Base-by-base conservation (phyloP, 2,329 filamentous ascomycete species). In the Xylaria sp. region DNA sequence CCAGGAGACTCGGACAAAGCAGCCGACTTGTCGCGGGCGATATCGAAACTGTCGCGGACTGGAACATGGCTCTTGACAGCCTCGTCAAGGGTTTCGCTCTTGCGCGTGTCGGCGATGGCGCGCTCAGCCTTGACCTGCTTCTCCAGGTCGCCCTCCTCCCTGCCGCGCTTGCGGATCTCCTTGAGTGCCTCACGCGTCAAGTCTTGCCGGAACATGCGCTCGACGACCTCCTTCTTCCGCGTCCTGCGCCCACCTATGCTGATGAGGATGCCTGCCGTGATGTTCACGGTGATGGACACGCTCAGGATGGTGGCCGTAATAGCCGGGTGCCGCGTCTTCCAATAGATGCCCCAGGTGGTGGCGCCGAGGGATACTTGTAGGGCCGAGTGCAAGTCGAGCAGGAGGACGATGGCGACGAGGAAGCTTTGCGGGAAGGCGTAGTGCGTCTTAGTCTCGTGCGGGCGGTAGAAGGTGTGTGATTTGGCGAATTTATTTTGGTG, bases 401-500 rank as follows among this genome's bases (percentile, higher is more conserved):
- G 79, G 6, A 91, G 81, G n/a, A 94, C 89, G 60, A 94, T 88
- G 59, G 90, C 87, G 37, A 95, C 83, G 31, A 96, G 86, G 5
- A 92, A 81, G 31, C 84, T 83, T 1, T 93, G 79, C 0, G 92
- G 91, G 64, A 96, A 96, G 0, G 92, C 89, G 72, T 87, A 83
- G 73, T 96, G 92, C 0, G 92, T 96, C 33, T 86, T 81, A 0
- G 92, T 96, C 76, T 96, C 92, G 74, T 96, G 90, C 0, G 92
- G 91, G 70, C 93, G 93, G 81, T 96, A 96, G 75, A 94, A 96
- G 5, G 90, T 93, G 74, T 96, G 92, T 0, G 89, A 92, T 68
- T 90, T 92, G 71, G 89, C 84, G 71, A 95, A 90, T 71, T 93
- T 94, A 67, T 81, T 83, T 71, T 93, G 90, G 71, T 96, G 92